Conservation (phyloP, 2,329 filamentous ascomycete genomes). For the Dissoconium aciculare region DNA sequence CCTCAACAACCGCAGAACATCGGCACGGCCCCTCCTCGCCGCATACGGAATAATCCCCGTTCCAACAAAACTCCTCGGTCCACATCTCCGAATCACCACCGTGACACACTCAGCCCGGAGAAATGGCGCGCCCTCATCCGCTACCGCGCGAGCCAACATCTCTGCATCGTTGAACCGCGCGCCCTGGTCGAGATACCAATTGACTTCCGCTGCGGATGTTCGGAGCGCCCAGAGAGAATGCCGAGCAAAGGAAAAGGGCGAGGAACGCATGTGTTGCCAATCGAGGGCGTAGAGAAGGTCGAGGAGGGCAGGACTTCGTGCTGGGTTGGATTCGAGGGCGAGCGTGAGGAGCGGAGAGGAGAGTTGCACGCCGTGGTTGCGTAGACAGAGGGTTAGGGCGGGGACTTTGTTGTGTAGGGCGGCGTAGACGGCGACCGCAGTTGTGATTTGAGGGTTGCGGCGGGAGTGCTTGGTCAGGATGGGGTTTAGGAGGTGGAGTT, state of each 20-base stretch:
- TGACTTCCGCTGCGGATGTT: slow-evolving; percentile 7
- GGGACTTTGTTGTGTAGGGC: slow-evolving; percentile 7
- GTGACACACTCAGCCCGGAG: slow-evolving; percentile 8
- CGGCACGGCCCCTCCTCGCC: slow-evolving; percentile 7
- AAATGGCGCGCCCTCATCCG: neutral
- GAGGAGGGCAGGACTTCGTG: slow-evolving; percentile 5
- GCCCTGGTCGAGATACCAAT: slow-evolving; percentile 10
- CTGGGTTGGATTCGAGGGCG: slow-evolving; percentile 8
- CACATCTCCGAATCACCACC: slow-evolving; percentile 4
- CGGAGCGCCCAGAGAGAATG: slow-evolving; percentile 9
- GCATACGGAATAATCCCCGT: slow-evolving; percentile 9
- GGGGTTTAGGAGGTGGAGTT: slow-evolving; percentile 2
- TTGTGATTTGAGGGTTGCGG: slow-evolving; percentile 2
- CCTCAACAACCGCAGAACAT: slow-evolving; percentile 7
- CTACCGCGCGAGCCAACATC: slow-evolving; percentile 4
- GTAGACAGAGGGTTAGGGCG: slow-evolving; percentile 8
- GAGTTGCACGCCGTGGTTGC: slow-evolving; percentile 1
- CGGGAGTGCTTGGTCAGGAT: slow-evolving; percentile 3
- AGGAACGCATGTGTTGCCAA: slow-evolving; percentile 8
- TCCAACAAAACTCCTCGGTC: slow-evolving; percentile 5
- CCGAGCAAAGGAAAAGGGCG: slow-evolving; percentile 7
- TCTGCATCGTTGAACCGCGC: slow-evolving; percentile 6
- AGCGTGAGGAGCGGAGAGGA: slow-evolving; percentile 8
- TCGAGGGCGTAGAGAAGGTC: slow-evolving; percentile 8
- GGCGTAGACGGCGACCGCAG: slow-evolving; percentile 8